phyloP scores from a whole-genome alignment of 108 stramenopile species.

The Craspedostauros australis region DNA sequence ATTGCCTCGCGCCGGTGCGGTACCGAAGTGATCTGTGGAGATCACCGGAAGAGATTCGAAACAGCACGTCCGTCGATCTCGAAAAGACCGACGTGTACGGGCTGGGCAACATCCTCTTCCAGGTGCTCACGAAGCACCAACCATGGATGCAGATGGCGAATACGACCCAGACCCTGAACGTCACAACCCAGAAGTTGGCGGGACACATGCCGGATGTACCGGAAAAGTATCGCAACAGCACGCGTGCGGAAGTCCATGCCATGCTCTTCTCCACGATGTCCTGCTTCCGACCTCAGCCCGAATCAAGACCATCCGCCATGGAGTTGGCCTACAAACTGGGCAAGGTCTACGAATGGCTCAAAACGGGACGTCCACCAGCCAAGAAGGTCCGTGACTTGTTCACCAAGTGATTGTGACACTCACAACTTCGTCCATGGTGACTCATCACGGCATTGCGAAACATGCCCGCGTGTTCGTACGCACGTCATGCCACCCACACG shows the following conservation, averaged over 20 bases:
- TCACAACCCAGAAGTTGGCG: constrained; percentile 22
- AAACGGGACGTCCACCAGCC: too few species aligned
- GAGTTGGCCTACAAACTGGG: constrained; percentile 25
- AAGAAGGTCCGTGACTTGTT: too few species aligned
- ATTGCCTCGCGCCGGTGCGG: constrained; percentile 33
- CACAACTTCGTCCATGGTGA: too few species aligned
- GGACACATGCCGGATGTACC: constrained; percentile 28
- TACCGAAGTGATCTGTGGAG: constrained; percentile 34
- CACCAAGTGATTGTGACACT: too few species aligned
- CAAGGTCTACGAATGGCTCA: constrained; percentile 14
- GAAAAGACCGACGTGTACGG: constrained; percentile 69
- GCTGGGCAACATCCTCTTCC: constrained; percentile 50
- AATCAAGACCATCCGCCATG: constrained; percentile 26
- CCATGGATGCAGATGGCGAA: constrained; percentile 54
- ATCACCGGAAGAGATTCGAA: constrained; percentile 43
- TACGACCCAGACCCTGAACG: too few species aligned
- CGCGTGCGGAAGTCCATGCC: constrained; percentile 13
- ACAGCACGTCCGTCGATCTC: constrained; percentile 27
- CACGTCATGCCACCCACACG: too few species aligned
- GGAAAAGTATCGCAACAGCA: constrained; percentile 21
- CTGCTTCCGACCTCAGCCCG: constrained; percentile 24
- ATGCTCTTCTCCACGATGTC: constrained; percentile 24
- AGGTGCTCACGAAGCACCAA: constrained; percentile 40
- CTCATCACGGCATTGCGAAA: too few species aligned
- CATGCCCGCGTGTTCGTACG: too few species aligned